These are phyloP conservation scores for Pistacia integerrima DNA, from an alignment of 345 rosid species.

Conservation along the genomic window DNA sequence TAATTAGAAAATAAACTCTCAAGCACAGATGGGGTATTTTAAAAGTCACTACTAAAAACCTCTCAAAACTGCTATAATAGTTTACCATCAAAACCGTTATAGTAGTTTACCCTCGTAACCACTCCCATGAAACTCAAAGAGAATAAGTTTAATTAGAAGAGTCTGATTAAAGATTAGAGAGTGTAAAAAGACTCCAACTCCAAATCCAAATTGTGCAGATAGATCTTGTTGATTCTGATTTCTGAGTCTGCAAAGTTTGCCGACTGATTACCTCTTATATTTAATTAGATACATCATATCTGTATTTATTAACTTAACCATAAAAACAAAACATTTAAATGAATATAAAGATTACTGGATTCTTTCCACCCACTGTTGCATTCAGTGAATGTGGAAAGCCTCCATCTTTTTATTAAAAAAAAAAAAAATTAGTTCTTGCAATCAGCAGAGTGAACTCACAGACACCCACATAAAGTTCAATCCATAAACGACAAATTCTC, in stretches of 20 bases:
- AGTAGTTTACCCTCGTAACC: too few relatives aligned
- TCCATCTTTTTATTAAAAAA: background rate
- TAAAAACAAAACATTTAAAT: background rate
- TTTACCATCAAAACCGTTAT: too few relatives aligned
- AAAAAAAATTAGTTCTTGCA: background rate
- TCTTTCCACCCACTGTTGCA: background rate
- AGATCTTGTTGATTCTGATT: background rate
- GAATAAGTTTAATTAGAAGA: too few relatives aligned
- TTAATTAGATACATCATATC: background rate
- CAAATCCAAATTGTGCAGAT: slow-evolving; percentile 7
- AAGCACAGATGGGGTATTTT: too few relatives aligned
- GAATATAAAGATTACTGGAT: background rate
- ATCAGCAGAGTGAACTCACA: background rate
- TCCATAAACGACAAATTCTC: background rate
- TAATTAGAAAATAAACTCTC: too few relatives aligned
- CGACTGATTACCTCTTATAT: background rate
- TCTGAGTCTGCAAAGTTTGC: background rate
- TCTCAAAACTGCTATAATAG: too few relatives aligned
- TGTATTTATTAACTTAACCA: background rate
- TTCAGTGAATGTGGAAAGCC: background rate
- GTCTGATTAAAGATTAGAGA: background rate
- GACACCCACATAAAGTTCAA: background rate
- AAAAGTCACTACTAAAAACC: too few relatives aligned
- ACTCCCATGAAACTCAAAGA: too few relatives aligned
- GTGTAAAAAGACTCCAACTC: background rate